These are phyloP conservation scores for Zasmidium angulare DNA, from an alignment of 2,329 filamentous ascomycete species.

Conservation along the genomic window DNA sequence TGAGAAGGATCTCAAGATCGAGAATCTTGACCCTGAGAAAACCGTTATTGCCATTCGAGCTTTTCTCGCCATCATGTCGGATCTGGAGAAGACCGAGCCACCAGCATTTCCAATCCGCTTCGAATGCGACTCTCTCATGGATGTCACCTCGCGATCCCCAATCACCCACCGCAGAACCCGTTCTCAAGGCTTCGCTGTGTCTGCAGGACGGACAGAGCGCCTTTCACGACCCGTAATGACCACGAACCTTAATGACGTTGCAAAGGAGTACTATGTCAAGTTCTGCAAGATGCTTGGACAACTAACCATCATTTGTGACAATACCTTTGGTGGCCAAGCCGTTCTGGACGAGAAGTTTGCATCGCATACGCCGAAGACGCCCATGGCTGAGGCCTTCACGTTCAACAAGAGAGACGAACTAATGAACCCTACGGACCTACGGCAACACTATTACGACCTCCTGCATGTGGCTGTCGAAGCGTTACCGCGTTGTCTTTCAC, in stretches of 20 bases:
- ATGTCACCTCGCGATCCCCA: constrained; percentile 39
- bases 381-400: constrained; percentile 90
- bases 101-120: constrained; percentile 80
- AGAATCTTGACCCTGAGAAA: constrained; percentile 90
- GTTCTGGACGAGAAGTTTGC: constrained; percentile 93
- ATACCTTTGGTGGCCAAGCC: constrained; percentile 94
- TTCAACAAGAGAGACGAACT: constrained; percentile 83
- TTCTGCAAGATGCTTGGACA: constrained; percentile 96
- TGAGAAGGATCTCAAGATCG: constrained; percentile 74
- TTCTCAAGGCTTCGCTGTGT: constrained; percentile 38
- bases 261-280: constrained; percentile 80
- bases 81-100: constrained; percentile 80
- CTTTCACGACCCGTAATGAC: constrained; percentile 65
- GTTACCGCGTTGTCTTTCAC: constrained; percentile 86
- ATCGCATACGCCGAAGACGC: constrained; percentile 84
- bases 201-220: constrained; percentile 58
- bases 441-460: constrained; percentile 92
- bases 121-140: constrained; percentile 45
- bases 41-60: constrained; percentile 97
- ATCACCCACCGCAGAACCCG: constrained; percentile 35
- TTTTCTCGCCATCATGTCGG: constrained; percentile 88
- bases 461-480: constrained; percentile 95
- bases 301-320: constrained; percentile 94
- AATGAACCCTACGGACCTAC: constrained; percentile 71
- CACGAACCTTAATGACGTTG: constrained; percentile 67